A percentile compares a stretch with the other conserved stretches of the same genome.
Conservation (phyloP, 306 rosid species). For the Quercus variabilis region DNA sequence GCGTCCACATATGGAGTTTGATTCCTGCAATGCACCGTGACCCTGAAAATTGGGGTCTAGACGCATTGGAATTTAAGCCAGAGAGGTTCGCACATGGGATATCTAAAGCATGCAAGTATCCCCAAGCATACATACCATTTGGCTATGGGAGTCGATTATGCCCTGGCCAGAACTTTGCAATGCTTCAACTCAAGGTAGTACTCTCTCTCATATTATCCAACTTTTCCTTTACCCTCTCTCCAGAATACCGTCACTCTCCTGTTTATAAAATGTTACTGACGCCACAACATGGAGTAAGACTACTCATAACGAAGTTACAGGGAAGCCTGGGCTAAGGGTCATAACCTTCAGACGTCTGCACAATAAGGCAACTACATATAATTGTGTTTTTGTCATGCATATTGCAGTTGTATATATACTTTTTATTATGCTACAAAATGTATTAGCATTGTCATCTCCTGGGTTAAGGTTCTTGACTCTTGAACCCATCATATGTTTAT, state of each 20-base stretch:
- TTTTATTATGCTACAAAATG: no score
- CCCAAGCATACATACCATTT: slow-evolving; percentile 37
- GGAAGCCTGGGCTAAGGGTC: no score
- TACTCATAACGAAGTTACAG: no score
- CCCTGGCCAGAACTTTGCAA: slow-evolving; percentile 31
- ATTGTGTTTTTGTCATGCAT: no score
- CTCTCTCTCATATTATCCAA: slow-evolving; percentile 11
- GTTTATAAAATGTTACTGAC: slow-evolving; percentile 7
- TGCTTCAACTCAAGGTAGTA: slow-evolving; percentile 12
- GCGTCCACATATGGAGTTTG: slow-evolving; percentile 22
- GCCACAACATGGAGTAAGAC: slow-evolving; percentile 23
- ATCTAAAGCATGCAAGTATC: slow-evolving; percentile 32
- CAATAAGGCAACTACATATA: no score
- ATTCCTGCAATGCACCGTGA: slow-evolving; percentile 26
- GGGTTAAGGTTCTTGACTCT: no score
- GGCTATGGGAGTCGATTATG: slow-evolving; percentile 34
- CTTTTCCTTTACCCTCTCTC: slow-evolving; percentile 29
- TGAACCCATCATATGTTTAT: no score
- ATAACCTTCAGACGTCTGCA: no score
- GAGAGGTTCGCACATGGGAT: slow-evolving; percentile 30
- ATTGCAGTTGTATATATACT: no score
- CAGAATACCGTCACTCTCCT: slow-evolving; percentile 31
- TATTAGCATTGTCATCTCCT: no score
- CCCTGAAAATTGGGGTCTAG: slow-evolving; percentile 28
- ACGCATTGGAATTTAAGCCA: slow-evolving; percentile 27